Percentiles rank a stretch among this genome's conserved stretches.
Evolutionary conservation across 2,329 filamentous ascomycete species (phyloP).

Genomic region (Monosporascus sp.): DNA sequence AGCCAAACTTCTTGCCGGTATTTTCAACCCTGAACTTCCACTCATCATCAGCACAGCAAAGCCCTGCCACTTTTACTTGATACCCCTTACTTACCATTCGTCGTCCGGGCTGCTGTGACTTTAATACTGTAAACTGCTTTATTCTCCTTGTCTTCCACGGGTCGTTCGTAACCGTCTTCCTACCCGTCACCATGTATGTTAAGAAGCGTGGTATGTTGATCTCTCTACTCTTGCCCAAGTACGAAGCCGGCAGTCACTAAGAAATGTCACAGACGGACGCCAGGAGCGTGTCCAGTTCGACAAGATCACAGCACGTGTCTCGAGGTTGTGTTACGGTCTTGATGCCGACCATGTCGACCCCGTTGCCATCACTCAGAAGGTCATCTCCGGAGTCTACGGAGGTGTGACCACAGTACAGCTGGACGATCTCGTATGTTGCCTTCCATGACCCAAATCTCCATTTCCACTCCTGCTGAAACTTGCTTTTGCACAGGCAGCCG

Average conservation of each 20-base stretch:
- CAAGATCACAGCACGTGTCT: conserved; percentile 99
- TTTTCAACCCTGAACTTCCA: neutral
- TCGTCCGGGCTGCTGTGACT: conserved; percentile 1
- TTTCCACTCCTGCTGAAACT: conserved; percentile 16
- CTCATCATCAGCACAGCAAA: neutral
- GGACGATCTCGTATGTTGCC: conserved; percentile 78
- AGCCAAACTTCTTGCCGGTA: neutral
- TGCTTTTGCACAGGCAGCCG: conserved; percentile 65
- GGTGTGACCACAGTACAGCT: conserved; percentile 95
- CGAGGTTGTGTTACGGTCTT: conserved; percentile 93
- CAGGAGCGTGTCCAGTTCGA: conserved; percentile 99
- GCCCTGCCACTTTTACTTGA: neutral
- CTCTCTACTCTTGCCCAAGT: neutral
- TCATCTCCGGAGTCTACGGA: conserved; percentile 98
- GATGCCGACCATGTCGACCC: conserved; percentile 94
- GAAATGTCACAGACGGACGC: conserved; percentile 69
- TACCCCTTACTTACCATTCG: neutral
- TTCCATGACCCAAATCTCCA: neutral
- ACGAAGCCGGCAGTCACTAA: conserved; percentile 9
- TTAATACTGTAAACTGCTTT: conserved; percentile 2
- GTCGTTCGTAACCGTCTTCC: conserved; percentile 11
- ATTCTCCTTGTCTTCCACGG: conserved; percentile 11
- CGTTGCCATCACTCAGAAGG: conserved; percentile 97
- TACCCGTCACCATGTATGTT: conserved; percentile 50
- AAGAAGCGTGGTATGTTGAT: conserved; percentile 54